Conservation (phyloP, 2,329 filamentous ascomycete species). For the Chrysoporthe deuterocubensis region DNA sequence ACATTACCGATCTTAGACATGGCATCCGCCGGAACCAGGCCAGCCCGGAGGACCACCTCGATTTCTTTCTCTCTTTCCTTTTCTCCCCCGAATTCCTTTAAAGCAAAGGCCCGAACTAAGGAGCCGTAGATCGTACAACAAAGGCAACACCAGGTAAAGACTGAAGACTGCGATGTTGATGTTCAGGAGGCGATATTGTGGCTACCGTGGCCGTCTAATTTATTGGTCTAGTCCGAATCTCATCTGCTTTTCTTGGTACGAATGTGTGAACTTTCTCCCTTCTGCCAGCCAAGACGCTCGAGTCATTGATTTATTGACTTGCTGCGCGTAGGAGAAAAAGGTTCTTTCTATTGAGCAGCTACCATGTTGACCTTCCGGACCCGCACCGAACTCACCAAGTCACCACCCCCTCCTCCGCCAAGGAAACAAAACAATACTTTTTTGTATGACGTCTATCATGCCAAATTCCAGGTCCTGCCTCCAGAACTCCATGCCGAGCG, state of each 20-base stretch:
- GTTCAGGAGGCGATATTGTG: neutral
- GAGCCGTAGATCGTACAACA: neutral
- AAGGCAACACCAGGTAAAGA: neutral
- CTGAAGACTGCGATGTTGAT: neutral
- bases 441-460: neutral
- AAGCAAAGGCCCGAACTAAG: too few species aligned
- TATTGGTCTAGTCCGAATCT: neutral
- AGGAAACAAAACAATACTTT: neutral
- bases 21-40: too few species aligned
- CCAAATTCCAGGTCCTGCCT: neutral
- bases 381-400: neutral
- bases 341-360: neutral
- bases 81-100: too few species aligned
- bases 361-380: neutral
- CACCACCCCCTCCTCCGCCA: neutral
- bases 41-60: too few species aligned
- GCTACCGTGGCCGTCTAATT: neutral
- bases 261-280: too few species aligned
- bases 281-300: neutral
- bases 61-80: too few species aligned
- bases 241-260: neutral
- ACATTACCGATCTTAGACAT: too few species aligned
- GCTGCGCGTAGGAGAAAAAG: neutral
- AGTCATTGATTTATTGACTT: neutral
- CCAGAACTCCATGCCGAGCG: neutral